Conservation (phyloP, 2,329 filamentous ascomycete genomes). For the Ampelomyces quisqualis region DNA sequence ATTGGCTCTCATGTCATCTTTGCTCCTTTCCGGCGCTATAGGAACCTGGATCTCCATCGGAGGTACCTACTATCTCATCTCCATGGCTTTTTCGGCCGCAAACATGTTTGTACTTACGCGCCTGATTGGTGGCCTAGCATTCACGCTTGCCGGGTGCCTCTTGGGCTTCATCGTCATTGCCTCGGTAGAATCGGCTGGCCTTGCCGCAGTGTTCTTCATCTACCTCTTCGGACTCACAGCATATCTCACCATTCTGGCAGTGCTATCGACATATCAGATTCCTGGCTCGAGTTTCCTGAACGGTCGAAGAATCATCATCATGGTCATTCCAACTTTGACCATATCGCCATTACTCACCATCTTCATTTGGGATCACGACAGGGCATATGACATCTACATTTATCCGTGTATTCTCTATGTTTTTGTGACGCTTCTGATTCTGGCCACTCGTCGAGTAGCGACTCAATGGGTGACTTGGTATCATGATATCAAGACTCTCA, state of each 20-base stretch:
- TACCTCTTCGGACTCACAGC: slow-evolving; percentile 60
- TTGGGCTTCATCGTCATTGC: slow-evolving; percentile 55
- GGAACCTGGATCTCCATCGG: slow-evolving; percentile 65
- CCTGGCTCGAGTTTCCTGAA: slow-evolving; percentile 58
- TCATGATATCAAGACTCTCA: slow-evolving; percentile 51
- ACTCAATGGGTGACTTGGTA: slow-evolving; percentile 63
- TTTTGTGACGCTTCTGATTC: slow-evolving; percentile 54
- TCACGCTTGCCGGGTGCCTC: slow-evolving; percentile 55
- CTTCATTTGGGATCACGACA: slow-evolving; percentile 54
- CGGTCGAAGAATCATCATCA: slow-evolving; percentile 58
- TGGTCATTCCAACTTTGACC: slow-evolving; percentile 57
- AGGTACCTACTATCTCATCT: slow-evolving; percentile 62
- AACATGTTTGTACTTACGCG: slow-evolving; percentile 59
- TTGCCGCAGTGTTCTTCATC: slow-evolving; percentile 60
- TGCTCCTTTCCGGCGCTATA: slow-evolving; percentile 61
- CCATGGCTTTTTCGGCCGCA: slow-evolving; percentile 57
- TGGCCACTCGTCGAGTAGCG: slow-evolving; percentile 56
- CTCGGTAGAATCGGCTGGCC: slow-evolving; percentile 44
- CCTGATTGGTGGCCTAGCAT: slow-evolving; percentile 54
- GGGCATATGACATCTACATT: slow-evolving; percentile 56
- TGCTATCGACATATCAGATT: slow-evolving; percentile 48
- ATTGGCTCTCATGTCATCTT: slow-evolving; percentile 59
- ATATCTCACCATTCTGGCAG: slow-evolving; percentile 60
- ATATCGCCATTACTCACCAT: slow-evolving; percentile 59
- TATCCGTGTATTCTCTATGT: slow-evolving; percentile 58